Percentiles rank a stretch among this genome's conserved stretches.
These are phyloP conservation scores for Piper betle DNA, from an alignment of 164 flowering plant genomes.

Conservation along the genomic window DNA sequence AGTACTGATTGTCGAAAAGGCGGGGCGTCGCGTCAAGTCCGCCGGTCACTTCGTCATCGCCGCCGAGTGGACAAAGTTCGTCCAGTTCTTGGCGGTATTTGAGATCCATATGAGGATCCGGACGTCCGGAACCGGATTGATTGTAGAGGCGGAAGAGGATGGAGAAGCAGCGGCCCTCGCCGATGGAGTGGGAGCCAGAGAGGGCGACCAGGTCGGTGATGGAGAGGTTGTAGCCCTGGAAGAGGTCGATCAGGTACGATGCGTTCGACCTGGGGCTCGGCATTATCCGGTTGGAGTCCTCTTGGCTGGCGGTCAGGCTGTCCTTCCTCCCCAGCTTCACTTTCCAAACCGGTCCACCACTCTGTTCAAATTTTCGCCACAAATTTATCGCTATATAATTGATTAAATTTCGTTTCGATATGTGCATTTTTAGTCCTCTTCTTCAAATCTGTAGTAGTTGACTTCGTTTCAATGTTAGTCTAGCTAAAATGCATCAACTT, in stretches of 20 bases:
- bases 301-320: constrained; percentile 74
- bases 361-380: constrained; percentile 18
- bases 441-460: too few relatives aligned
- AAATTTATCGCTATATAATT: too few relatives aligned
- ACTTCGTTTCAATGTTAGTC: too few relatives aligned
- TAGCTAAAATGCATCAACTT: too few relatives aligned
- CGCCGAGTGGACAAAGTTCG: constrained; percentile 56
- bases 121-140: constrained; percentile 70
- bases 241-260: constrained; percentile 44
- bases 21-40: constrained; percentile 66
- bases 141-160: constrained; percentile 76
- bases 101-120: constrained; percentile 73
- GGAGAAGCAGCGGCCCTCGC: constrained; percentile 81
- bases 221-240: constrained; percentile 48
- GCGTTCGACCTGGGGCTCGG: constrained; percentile 92
- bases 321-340: constrained; percentile 71
- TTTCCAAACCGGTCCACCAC: constrained; percentile 85
- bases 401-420: too few relatives aligned
- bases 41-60: constrained; percentile 58
- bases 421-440: too few relatives aligned
- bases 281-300: constrained; percentile 65
- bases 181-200: constrained; percentile 88
- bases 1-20: constrained; percentile 72
- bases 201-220: constrained; percentile 74
- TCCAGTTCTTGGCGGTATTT: constrained; percentile 36